Conservation (phyloP, 331 rosid species). For the Erythrophleum ivorense region DNA sequence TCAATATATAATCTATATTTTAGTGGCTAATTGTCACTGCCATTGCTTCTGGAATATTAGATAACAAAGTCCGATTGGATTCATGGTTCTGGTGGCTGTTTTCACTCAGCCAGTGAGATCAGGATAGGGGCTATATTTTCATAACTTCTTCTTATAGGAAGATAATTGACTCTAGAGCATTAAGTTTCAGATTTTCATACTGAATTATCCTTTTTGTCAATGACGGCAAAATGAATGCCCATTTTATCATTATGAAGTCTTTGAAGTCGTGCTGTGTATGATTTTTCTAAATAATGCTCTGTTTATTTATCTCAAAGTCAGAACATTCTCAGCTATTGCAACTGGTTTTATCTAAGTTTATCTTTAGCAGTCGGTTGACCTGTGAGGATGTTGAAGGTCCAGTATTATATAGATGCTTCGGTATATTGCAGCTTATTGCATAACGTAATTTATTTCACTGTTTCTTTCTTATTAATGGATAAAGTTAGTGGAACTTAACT, state of each 20-base stretch:
- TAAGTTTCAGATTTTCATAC: not conserved
- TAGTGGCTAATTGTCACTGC: not conserved
- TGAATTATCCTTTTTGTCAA: too few relatives aligned
- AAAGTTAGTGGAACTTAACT: not conserved
- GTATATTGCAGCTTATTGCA: not conserved
- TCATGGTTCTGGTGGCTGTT: not conserved
- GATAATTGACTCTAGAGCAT: not conserved
- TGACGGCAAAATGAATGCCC: not conserved
- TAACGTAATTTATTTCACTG: not conserved
- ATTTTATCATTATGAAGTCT: not conserved
- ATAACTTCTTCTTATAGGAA: not conserved
- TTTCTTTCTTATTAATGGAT: not conserved
- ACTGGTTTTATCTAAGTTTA: too few relatives aligned
- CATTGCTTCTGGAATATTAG: not conserved
- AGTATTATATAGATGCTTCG: not conserved
- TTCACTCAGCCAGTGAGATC: not conserved
- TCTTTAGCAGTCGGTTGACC: not conserved
- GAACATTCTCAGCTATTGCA: not conserved
- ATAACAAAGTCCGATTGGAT: not conserved
- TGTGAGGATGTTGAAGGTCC: slow-evolving; percentile 47
- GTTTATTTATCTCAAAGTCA: not conserved
- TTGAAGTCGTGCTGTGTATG: not conserved
- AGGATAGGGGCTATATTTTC: not conserved
- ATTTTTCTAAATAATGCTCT: not conserved
- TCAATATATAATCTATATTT: not conserved